Evolutionary conservation across 768 basidiomycete species (phyloP), one percentile per base, ranked within the genome.

Genomic region (Royoungia palumana): DNA sequence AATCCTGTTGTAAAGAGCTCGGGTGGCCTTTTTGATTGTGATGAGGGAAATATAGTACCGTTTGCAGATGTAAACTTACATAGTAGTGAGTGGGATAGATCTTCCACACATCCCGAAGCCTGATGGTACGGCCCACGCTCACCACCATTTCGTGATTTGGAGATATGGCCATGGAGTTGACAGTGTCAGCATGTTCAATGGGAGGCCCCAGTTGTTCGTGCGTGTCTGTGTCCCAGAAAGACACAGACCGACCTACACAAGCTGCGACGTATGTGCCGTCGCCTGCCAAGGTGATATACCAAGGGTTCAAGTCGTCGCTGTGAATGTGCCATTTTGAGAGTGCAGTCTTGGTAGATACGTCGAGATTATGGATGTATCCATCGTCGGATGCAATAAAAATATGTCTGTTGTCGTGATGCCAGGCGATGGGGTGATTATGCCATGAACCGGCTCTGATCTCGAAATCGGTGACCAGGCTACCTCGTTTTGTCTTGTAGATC

Each of bases 141-240:
- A 5, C 16, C 14, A 6, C 30, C 13, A 32, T 32, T 13, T 32
- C 7, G 16, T 32, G 32, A 32, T 32, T 2, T 2, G 6, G 2
- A 8, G 32, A 32, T 16, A 5, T 6, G 32, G 32, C 13, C 3
- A 16, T 32, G 14, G 12, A 13, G 3, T 12, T 3, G 14, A 4
- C 32, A 14, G 14, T 6, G 32, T 32, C 14, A 2, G 27, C 27
- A 2, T 32, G 30, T 8, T 32, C 6, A 8, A 32, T 32, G 32
- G 14, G 14, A 16, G 16, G 16, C 3, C 32, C 32, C 1, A 32
- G 14, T 6, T 14, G 32, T 32, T 44, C 6, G n/a, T 37, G 45
- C 0, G 53, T 55, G 0, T 3, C 28, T 2, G 20, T n/a, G 35
- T 50, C 27, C 54, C 54, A 55, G 22, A 55, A 46, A 1, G 55